phyloP scores from a whole-genome alignment of 495 filamentous ascomycete species.

The Xylaria nigripes region DNA sequence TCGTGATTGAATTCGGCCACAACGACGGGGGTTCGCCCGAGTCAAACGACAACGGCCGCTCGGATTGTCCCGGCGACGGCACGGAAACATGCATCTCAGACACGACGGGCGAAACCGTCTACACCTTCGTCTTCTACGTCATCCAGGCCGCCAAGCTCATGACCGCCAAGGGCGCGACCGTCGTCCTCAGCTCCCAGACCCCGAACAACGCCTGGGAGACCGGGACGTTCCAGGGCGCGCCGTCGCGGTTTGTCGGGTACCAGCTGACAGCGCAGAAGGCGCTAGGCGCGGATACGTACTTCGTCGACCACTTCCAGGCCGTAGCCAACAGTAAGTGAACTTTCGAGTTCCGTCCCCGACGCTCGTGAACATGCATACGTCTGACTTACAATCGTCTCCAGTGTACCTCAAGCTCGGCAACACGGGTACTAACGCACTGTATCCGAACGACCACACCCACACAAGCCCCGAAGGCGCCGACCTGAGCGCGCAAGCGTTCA shows the following conservation, averaged over 20 bases:
- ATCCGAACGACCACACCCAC: slow-evolving; percentile 54
- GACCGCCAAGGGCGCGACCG: slow-evolving; percentile 47
- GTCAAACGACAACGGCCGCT: slow-evolving; percentile 44
- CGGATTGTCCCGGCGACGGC: slow-evolving; percentile 47
- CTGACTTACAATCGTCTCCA: neutral
- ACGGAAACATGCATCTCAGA: slow-evolving; percentile 42
- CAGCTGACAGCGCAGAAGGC: slow-evolving; percentile 46
- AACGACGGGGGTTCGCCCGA: slow-evolving; percentile 35
- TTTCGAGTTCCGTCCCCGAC: neutral
- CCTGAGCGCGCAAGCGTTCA: slow-evolving; percentile 22
- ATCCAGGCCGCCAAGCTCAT: slow-evolving; percentile 47
- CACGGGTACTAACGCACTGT: slow-evolving; percentile 40
- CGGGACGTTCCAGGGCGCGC: neutral
- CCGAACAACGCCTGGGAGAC: slow-evolving; percentile 32
- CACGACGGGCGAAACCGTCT: slow-evolving; percentile 38
- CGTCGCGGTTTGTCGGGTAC: slow-evolving; percentile 15
- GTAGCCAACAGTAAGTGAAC: slow-evolving; percentile 21
- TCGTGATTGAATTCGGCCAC: slow-evolving; percentile 45
- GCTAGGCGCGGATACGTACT: slow-evolving; percentile 25
- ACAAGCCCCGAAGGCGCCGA: slow-evolving; percentile 46
- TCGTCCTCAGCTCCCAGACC: slow-evolving; percentile 50
- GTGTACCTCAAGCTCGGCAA: slow-evolving; percentile 25
- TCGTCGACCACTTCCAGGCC: slow-evolving; percentile 40
- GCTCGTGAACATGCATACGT: no score
- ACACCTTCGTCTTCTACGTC: slow-evolving; percentile 52